phyloP scores from a whole-genome alignment of 2,329 filamentous ascomycete species.

The Didymella lethalis region DNA sequence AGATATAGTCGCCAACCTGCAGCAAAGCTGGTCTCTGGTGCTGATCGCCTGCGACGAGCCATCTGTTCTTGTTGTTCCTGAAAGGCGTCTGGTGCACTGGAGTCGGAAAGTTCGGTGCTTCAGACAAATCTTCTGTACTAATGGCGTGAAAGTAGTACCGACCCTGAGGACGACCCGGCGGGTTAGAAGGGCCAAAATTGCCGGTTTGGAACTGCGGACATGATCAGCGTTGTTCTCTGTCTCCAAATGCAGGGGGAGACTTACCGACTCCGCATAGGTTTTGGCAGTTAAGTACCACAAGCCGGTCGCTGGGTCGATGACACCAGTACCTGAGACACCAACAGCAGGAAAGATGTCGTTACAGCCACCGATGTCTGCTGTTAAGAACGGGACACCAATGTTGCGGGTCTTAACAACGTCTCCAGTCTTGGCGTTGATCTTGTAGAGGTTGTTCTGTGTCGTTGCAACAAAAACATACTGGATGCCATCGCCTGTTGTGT shows the following conservation, averaged over 20 bases:
- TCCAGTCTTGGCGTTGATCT: conserved; percentile 64
- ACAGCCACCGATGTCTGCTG: conserved; percentile 56
- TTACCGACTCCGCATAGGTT: conserved; percentile 53
- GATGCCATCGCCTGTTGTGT: conserved; percentile 58
- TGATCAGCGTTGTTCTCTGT: background rate
- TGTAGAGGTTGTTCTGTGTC: conserved; percentile 66
- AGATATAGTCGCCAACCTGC: conserved; percentile 57
- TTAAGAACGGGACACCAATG: conserved; percentile 59
- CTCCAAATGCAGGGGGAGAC: background rate
- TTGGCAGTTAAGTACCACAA: conserved; percentile 61
- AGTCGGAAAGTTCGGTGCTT: conserved; percentile 55
- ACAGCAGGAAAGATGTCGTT: conserved; percentile 59
- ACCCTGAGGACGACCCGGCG: conserved; percentile 54
- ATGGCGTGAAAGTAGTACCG: conserved; percentile 58
- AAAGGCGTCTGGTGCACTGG: conserved; percentile 55
- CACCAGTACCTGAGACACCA: conserved; percentile 60
- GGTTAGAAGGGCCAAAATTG: conserved; percentile 25
- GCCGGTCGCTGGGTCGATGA: conserved; percentile 60
- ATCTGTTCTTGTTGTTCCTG: conserved; percentile 56
- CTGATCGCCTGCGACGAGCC: conserved; percentile 59
- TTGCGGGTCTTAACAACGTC: conserved; percentile 59
- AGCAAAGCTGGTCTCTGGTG: conserved; percentile 59
- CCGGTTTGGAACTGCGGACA: conserved; percentile 31
- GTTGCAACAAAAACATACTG: conserved; percentile 66
- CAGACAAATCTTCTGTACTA: conserved; percentile 55